A percentile compares a stretch with the other conserved stretches of the same genome.
Evolutionary conservation across 768 basidiomycete genomes (phyloP).

Genomic region (Gelatoporia subvermispora): DNA sequence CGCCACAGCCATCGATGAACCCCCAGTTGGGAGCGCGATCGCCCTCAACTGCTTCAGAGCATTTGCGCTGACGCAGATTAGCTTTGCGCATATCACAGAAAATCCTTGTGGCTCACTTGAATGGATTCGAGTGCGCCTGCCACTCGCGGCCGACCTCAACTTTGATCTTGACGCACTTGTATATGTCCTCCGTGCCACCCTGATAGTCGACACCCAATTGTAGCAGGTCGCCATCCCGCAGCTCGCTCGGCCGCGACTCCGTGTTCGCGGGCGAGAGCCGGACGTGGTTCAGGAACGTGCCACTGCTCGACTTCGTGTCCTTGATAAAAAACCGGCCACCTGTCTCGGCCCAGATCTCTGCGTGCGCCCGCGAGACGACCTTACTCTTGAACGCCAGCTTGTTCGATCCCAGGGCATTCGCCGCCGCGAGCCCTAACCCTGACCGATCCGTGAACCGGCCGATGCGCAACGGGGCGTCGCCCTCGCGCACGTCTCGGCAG

Average conservation of each 20-base stretch:
- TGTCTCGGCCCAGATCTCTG: slow-evolving; percentile 83
- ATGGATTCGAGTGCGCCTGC: slow-evolving; percentile 84
- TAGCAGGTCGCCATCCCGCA: slow-evolving; percentile 91
- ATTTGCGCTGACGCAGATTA: slow-evolving; percentile 43
- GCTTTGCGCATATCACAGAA: slow-evolving; percentile 1
- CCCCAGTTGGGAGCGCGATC: slow-evolving; percentile 45
- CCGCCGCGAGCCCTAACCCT: slow-evolving; percentile 57
- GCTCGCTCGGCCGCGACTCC: slow-evolving; percentile 69
- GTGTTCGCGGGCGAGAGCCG: slow-evolving; percentile 79
- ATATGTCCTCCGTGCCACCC: slow-evolving; percentile 94
- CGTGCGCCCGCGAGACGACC: slow-evolving; percentile 91
- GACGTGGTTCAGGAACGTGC: slow-evolving; percentile 95
- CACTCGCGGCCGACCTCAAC: slow-evolving; percentile 88
- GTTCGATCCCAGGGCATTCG: slow-evolving; percentile 65
- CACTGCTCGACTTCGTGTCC: slow-evolving; percentile 86
- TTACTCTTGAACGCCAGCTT: slow-evolving; percentile 95
- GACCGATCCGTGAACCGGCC: slow-evolving; percentile 92
- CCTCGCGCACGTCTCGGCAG: slow-evolving; percentile 72
- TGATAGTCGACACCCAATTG: slow-evolving; percentile 98
- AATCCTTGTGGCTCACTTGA: slow-evolving; percentile 58
- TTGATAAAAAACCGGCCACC: slow-evolving; percentile 76
- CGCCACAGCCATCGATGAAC: slow-evolving; percentile 7
- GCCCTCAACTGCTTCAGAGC: slow-evolving; percentile 80
- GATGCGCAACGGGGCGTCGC: slow-evolving; percentile 72
- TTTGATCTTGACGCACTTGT: slow-evolving; percentile 94